Evolutionary conservation across 2,329 filamentous ascomycete species (phyloP).

Genomic region (Reticulascus tulasneorum): DNA sequence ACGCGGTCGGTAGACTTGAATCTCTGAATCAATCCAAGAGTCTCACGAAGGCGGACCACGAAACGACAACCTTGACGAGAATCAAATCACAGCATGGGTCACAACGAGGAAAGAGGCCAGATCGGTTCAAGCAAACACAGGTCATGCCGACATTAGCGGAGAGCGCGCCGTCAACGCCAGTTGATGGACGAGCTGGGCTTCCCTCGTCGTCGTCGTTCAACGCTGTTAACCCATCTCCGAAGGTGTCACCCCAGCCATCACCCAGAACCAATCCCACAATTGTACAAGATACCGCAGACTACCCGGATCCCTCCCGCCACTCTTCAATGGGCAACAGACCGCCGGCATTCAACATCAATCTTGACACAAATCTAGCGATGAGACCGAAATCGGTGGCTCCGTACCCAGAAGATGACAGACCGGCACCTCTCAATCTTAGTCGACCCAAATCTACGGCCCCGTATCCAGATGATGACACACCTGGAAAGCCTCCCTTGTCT

Average conservation of each 20-base stretch:
- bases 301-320: slow-evolving; percentile 43
- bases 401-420: slow-evolving; percentile 66
- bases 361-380: slow-evolving; percentile 32
- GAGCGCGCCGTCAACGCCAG: slow-evolving; percentile 25
- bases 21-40: slow-evolving; percentile 79
- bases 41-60: slow-evolving; percentile 86
- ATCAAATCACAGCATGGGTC: slow-evolving; percentile 81
- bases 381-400: slow-evolving; percentile 58
- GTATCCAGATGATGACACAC: slow-evolving; percentile 49
- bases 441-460: slow-evolving; percentile 45
- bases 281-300: slow-evolving; percentile 35
- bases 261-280: slow-evolving; percentile 33
- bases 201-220: slow-evolving; percentile 21
- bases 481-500: slow-evolving; percentile 23
- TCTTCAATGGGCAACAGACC: slow-evolving; percentile 32
- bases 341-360: slow-evolving; percentile 49
- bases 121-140: slow-evolving; percentile 48
- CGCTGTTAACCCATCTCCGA: no score
- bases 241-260: slow-evolving; percentile 37
- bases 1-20: slow-evolving; percentile 77
- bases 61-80: slow-evolving; percentile 80
- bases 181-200: slow-evolving; percentile 14
- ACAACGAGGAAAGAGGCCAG: slow-evolving; percentile 57
- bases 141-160: slow-evolving; percentile 49
- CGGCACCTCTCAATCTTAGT: slow-evolving; percentile 41